A percentile compares a stretch with the other conserved stretches of the same genome.
Evolutionary conservation across 140 eudicot genomes (phyloP).

Genomic region (Anethum foeniculum): DNA sequence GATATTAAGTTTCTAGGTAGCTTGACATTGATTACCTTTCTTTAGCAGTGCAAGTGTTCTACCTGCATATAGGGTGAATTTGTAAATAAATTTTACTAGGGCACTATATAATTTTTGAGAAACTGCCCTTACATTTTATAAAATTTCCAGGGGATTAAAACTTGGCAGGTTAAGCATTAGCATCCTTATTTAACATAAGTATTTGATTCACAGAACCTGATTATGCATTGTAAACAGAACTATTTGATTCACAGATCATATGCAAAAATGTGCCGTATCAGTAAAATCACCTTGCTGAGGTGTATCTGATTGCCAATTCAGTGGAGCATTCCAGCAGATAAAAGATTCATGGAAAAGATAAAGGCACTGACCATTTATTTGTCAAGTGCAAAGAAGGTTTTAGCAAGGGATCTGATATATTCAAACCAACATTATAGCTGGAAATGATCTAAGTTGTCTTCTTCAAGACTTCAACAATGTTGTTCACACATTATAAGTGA

Average conservation of each 20-base stretch:
- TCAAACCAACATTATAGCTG: neutral
- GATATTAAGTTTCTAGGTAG: neutral
- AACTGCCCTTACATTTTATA: too few species aligned
- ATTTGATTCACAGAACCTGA: neutral
- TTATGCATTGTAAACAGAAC: neutral
- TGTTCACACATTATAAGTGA: too few species aligned
- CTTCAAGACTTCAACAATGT: too few species aligned
- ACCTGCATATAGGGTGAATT: too few species aligned
- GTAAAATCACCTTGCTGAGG: neutral
- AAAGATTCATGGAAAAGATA: constrained; percentile 82
- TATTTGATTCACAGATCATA: neutral
- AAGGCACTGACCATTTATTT: constrained; percentile 69
- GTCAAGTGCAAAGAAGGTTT: constrained; percentile 65
- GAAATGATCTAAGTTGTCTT: too few species aligned
- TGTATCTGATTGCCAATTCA: constrained; percentile 11
- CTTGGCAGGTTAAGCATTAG: too few species aligned
- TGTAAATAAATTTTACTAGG: too few species aligned
- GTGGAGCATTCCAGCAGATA: constrained; percentile 70
- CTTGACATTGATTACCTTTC: neutral
- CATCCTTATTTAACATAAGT: too few species aligned
- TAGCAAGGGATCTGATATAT: neutral
- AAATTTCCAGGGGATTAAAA: too few species aligned
- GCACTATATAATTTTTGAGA: too few species aligned
- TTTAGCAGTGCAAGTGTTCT: neutral
- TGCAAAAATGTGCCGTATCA: neutral